phyloP scores from a whole-genome alignment of 164 flowering plant species.

The Piper longum region DNA sequence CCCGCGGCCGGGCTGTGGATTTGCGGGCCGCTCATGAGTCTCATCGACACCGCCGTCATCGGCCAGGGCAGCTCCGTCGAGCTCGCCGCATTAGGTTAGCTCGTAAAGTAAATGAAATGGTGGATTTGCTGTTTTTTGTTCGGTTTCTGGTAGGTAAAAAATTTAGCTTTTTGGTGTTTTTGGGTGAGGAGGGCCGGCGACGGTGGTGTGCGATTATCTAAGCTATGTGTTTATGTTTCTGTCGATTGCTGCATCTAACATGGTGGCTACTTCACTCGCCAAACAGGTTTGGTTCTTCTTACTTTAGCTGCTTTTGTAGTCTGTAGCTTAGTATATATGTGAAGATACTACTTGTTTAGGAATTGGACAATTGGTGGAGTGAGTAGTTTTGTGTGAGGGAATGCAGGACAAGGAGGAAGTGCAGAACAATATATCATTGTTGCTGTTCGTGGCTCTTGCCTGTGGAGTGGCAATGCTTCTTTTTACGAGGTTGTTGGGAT shows the following conservation, averaged over 20 bases:
- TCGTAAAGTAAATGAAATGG: too few species aligned
- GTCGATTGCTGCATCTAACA: constrained; percentile 84
- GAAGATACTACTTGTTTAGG: neutral
- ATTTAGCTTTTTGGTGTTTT: neutral
- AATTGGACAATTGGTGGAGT: neutral
- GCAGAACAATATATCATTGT: constrained; percentile 76
- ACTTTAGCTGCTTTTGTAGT: neutral
- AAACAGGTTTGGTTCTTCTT: constrained; percentile 28
- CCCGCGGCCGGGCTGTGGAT: constrained; percentile 88
- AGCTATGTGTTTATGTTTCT: constrained; percentile 88
- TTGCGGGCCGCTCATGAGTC: constrained; percentile 85
- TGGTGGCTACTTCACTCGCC: constrained; percentile 88
- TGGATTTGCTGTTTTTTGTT: neutral
- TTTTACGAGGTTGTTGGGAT: constrained; percentile 51
- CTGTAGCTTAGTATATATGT: neutral
- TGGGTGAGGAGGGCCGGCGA: constrained; percentile 66
- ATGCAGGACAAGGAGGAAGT: constrained; percentile 60
- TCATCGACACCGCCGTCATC: constrained; percentile 83
- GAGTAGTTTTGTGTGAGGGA: neutral
- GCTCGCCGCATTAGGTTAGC: constrained; percentile 85
- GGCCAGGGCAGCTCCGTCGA: constrained; percentile 89
- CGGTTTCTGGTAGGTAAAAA: neutral
- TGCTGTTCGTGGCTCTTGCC: constrained; percentile 67
- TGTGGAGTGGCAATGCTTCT: constrained; percentile 72
- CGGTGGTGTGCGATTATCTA: constrained; percentile 71